Evolutionary conservation across 305 asterid species (phyloP), one percentile per base, ranked within the genome.

Genomic region (Fraxinus sp.): DNA sequence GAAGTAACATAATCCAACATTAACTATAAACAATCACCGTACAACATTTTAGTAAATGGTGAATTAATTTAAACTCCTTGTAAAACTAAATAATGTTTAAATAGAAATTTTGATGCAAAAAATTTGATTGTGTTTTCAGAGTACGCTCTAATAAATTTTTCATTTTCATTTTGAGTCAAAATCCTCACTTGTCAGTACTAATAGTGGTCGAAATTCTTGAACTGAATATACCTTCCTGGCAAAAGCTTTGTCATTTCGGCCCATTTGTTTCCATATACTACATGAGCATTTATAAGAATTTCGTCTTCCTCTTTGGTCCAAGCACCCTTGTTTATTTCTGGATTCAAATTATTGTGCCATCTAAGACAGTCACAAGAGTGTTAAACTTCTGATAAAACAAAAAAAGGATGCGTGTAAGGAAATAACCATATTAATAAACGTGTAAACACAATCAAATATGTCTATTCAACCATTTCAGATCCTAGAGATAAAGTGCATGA

Each of bases 341-440:
- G 93, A 68, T 88, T 90, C 49, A 92, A 85, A 88, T 91, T 91
- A 86, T 92, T 92, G 82, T 55, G 81, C 93, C 97, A 92, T 87
- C 93, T 90, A 66, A 75, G 14, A 3, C 75, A 75, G 24, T 7
- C 26, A 9, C 26, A 74, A 1, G 14, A 13, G 26, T 3, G 18
- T 75, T 70, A 78, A 49, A 6, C 43, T 66, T 22, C 37, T 6
- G 71, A 5, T 37, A 26, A 76, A 76, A 33, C 24, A 75, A 33
- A 5, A 20, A 11, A 24, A 11, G 8, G 36, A n/a, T 1, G 20
- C 35, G 18, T 9, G 73, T 3, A 22, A 64, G 35, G n/a, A 26
- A 57, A 57, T 18, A 62, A 62, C 71, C 71, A 22, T 62, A 62
- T 18, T 7, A 18, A 18, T 18, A 57, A 18, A 18, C 11, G 11